These are phyloP conservation scores for Sambucus nigra DNA, from an alignment of 129 eudicot species.

Conservation along the genomic window DNA sequence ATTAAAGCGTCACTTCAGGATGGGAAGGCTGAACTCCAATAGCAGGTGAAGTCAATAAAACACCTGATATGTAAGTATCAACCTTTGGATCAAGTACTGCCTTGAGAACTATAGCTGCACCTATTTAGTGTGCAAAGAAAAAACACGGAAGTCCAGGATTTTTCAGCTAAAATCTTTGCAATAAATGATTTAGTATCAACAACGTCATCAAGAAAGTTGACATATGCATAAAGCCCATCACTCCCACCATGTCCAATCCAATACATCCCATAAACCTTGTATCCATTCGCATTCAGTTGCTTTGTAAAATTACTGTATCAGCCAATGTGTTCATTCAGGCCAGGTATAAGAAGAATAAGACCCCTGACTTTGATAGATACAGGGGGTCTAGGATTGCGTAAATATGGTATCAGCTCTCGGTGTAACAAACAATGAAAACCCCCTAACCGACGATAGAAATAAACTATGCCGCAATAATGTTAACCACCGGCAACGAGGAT, in stretches of 20 bases:
- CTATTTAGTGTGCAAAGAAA: slow-evolving; percentile 94
- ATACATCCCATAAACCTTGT: slow-evolving; percentile 86
- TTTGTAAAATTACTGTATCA: slow-evolving; percentile 78
- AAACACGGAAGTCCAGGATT: slow-evolving; percentile 71
- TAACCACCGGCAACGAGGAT: too few relatives aligned
- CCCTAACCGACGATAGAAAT: too few relatives aligned
- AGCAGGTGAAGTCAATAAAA: slow-evolving; percentile 84
- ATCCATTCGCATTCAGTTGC: slow-evolving; percentile 71
- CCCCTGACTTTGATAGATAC: too few relatives aligned
- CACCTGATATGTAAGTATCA: slow-evolving; percentile 38
- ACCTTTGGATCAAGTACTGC: slow-evolving; percentile 74
- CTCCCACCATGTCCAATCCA: slow-evolving; percentile 99
- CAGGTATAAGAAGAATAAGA: slow-evolving; percentile 66
- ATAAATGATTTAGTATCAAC: slow-evolving; percentile 65
- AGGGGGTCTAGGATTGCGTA: too few relatives aligned
- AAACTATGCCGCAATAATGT: too few relatives aligned
- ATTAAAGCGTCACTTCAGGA: too few relatives aligned
- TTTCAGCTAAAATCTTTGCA: slow-evolving; percentile 49
- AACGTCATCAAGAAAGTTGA: slow-evolving; percentile 74
- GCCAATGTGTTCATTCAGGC: slow-evolving; percentile 93
- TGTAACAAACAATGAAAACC: too few relatives aligned
- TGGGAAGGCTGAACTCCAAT: slow-evolving; percentile 86
- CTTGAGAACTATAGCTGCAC: slow-evolving; percentile 88
- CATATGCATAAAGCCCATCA: slow-evolving; percentile 91
- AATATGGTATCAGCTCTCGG: too few relatives aligned